These are phyloP conservation scores for Aspergillus sp. DNA, from an alignment of 2,329 filamentous ascomycete species.

Conservation along the genomic window DNA sequence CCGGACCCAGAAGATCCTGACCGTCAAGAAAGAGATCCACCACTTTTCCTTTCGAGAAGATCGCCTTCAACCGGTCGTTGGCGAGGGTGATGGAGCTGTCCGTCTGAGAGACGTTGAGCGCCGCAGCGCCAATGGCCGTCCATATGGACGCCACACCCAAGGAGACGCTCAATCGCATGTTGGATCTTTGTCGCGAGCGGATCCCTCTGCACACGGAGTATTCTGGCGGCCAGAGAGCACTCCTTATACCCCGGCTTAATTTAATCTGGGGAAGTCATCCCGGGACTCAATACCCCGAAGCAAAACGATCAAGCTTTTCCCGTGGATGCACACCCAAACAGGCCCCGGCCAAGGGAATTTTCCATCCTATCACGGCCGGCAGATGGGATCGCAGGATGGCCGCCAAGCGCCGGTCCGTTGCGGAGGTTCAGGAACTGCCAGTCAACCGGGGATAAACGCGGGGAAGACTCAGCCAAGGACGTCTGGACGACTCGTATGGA, in stretches of 20 bases:
- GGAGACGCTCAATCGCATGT: slow-evolving; percentile 8
- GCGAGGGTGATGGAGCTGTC: slow-evolving; percentile 30
- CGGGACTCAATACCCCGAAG: neutral
- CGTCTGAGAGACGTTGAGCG: slow-evolving; percentile 19
- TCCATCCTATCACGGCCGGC: neutral
- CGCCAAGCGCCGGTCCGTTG: slow-evolving; percentile 1
- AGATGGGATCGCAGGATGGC: neutral
- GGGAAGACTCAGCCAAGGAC: slow-evolving; percentile 11
- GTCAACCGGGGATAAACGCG: slow-evolving; percentile 11
- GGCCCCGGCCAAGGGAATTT: neutral
- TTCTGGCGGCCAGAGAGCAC: neutral
- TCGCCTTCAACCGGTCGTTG: slow-evolving; percentile 47
- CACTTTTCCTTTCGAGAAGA: slow-evolving; percentile 46
- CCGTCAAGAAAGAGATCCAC: slow-evolving; percentile 46
- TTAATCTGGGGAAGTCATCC: neutral
- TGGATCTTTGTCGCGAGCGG: neutral
- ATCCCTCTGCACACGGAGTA: neutral
- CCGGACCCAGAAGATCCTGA: slow-evolving; percentile 53
- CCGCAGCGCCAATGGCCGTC: slow-evolving; percentile 11
- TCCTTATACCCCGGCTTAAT: neutral
- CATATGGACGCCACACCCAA: slow-evolving; percentile 8
- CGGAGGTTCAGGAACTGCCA: neutral
- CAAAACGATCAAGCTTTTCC: neutral
- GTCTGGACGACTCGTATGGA: slow-evolving; percentile 7
- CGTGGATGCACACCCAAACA: neutral